Conservation (phyloP, 2,329 filamentous ascomycete species). For the Pyricularia sp. region DNA sequence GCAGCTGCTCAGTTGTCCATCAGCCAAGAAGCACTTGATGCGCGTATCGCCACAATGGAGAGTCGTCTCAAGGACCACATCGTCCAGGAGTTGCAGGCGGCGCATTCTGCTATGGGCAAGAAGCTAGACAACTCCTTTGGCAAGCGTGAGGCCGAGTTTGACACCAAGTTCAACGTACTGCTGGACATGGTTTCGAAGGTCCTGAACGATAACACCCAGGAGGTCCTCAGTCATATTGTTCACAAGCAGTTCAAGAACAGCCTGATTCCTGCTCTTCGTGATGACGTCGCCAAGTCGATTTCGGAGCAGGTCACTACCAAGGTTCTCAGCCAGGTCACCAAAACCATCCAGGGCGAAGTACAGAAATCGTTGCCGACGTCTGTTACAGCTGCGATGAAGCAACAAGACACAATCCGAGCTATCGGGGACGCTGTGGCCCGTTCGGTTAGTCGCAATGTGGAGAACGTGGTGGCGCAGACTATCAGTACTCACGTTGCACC, state of each 20-base stretch:
- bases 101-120: constrained; percentile 14
- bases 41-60: constrained; percentile 45
- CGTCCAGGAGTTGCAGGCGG: constrained; percentile 42
- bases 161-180: constrained; percentile 42
- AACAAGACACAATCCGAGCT: constrained; percentile 59
- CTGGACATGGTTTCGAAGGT: constrained; percentile 50
- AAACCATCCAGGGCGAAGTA: constrained; percentile 62
- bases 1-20: constrained; percentile 10
- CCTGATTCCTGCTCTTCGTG: constrained; percentile 66
- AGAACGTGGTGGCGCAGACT: constrained; percentile 55
- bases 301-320: constrained; percentile 62
- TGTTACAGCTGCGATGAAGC: constrained; percentile 56
- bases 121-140: constrained; percentile 53
- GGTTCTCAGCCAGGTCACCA: constrained; percentile 57
- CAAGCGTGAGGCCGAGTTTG: constrained; percentile 40
- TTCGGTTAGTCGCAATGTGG: constrained; percentile 57
- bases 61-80: constrained; percentile 41
- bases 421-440: constrained; percentile 65
- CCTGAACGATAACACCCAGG: constrained; percentile 54
- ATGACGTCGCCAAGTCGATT: constrained; percentile 57
- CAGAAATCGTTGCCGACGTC: constrained; percentile 59
- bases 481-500: constrained; percentile 58
- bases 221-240: constrained; percentile 69
- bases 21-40: constrained; percentile 35
- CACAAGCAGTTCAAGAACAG: constrained; percentile 64